Evolutionary conservation across 306 rosid species (phyloP), one percentile per base, ranked within the genome.

Genomic region (Abrus precatorius): DNA sequence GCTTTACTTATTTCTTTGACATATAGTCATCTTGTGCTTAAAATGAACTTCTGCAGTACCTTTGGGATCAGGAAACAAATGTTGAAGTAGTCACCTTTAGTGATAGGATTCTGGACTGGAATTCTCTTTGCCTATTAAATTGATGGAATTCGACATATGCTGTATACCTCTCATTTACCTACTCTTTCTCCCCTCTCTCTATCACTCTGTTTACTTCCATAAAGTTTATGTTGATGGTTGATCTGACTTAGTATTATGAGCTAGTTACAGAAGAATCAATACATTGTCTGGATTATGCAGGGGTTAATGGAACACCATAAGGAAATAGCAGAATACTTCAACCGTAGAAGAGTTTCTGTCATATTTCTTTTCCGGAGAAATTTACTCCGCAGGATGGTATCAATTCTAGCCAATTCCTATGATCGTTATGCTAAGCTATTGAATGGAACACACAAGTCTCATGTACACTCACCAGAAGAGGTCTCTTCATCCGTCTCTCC

Each of bases 361-460:
- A 91, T 95, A 79, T 93, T 89, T 89, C 92, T 95, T 77, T 93
- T 91, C 57, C 90, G 98, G 67, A 88, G 87, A 89, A 95, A 93
- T 87, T 79, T 93, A 48, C 81, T 95, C 60, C 88, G 93, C 11
- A 82, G 97, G 82, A 88, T 91, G 87, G 97, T 93, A 75, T 93
- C 99, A 1, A 76, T 89, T 82, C 92, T 89, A 49, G 98, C 99
- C 54, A 93, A 95, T 89, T 93, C 99, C 9, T 95, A 90, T 77
- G 99, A 95, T 64, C 92, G 97, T 53, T 72, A 88, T 65, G 99
- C 99, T 28, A 95, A 93, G 90, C 87, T 91, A 75, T 87, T 95
- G 90, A 93, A 95, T 67, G 99, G 97, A 83, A 91, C 96, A 73
- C 99, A 95, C 77, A 95, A 95, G 84, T 83, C 99, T 57, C 99